A percentile compares a stretch with the other conserved stretches of the same genome.
Evolutionary conservation across 2,329 filamentous ascomycete genomes (phyloP).

Genomic region (Celoporthe dispersa): DNA sequence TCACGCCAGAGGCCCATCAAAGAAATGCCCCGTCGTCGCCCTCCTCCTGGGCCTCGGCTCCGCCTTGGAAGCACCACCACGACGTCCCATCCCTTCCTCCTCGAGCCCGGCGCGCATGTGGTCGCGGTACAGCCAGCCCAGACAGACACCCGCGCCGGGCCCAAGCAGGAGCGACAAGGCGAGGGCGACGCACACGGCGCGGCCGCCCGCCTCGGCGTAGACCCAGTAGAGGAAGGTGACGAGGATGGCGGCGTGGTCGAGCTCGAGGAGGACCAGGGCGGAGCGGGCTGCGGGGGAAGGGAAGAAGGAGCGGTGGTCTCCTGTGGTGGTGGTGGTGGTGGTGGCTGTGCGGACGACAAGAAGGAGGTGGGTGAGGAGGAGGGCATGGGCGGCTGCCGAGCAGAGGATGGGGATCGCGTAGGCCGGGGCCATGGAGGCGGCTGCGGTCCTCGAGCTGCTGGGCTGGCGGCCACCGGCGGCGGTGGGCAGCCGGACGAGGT

Average conservation of each 20-base stretch:
- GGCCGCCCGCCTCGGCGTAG: conserved; percentile 54
- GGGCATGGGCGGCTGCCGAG: neutral
- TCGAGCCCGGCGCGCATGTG: conserved; percentile 30
- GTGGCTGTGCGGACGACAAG: neutral
- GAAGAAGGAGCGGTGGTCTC: no score
- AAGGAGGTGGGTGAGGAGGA: neutral
- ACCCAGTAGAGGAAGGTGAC: conserved; percentile 59
- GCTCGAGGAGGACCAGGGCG: conserved; percentile 50
- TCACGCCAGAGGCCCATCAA: conserved; percentile 26
- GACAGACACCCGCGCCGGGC: conserved; percentile 43
- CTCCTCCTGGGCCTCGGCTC: neutral
- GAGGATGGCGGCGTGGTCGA: conserved; percentile 50
- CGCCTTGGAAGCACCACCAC: neutral
- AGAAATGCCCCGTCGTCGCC: conserved; percentile 32
- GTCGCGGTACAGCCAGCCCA: conserved; percentile 41
- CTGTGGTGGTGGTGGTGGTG: neutral
- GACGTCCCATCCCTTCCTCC: neutral
- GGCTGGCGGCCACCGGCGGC: neutral
- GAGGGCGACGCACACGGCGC: conserved; percentile 36
- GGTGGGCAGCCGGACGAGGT: neutral
- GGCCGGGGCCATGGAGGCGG: neutral
- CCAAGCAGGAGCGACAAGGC: conserved; percentile 38
- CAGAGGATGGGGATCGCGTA: conserved; percentile 8
- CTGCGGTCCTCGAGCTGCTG: no score
- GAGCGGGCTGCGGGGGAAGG: conserved; percentile 55